Evolutionary conservation across 192 early-diverging fungal genomes (phyloP).

Genomic region (Coemansia sp.): DNA sequence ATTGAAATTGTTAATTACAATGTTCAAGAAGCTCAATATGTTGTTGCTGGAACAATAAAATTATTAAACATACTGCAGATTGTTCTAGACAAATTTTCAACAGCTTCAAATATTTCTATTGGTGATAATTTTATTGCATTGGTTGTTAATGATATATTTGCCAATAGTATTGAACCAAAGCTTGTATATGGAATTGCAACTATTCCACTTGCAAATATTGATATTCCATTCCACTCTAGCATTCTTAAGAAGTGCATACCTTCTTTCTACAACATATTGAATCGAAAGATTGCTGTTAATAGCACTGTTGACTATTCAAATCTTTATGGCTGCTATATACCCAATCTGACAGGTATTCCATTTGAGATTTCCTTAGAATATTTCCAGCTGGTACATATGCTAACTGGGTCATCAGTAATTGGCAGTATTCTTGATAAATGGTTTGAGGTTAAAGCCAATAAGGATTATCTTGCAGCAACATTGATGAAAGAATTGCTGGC

Average conservation of each 20-base stretch:
- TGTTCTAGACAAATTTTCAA: slow-evolving; percentile 80
- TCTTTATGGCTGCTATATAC: slow-evolving; percentile 82
- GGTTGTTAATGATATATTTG: too few species aligned
- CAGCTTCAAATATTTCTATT: background rate
- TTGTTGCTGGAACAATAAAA: slow-evolving; percentile 78
- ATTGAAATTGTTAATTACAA: slow-evolving; percentile 85
- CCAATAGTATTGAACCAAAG: too few species aligned
- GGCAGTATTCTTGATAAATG: slow-evolving; percentile 69
- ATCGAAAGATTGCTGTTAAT: slow-evolving; percentile 63
- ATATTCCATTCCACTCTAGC: slow-evolving; percentile 88
- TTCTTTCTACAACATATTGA: slow-evolving; percentile 82
- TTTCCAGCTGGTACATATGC: slow-evolving; percentile 65
- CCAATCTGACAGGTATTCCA: slow-evolving; percentile 89
- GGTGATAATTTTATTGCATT: too few species aligned
- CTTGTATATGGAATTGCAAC: too few species aligned
- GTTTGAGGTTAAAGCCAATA: slow-evolving; percentile 14
- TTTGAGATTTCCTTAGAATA: slow-evolving; percentile 78
- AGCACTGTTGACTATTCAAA: slow-evolving; percentile 64
- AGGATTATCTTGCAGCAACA: slow-evolving; percentile 68
- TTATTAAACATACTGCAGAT: slow-evolving; percentile 78
- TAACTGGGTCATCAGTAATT: slow-evolving; percentile 69
- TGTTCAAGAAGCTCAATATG: slow-evolving; percentile 92
- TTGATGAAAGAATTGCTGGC: slow-evolving; percentile 86
- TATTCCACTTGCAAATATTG: slow-evolving; percentile 51
- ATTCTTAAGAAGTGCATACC: slow-evolving; percentile 78